phyloP scores from a whole-genome alignment of 1,284 basidiomycete genomes.

The Tylopilus sp. region DNA sequence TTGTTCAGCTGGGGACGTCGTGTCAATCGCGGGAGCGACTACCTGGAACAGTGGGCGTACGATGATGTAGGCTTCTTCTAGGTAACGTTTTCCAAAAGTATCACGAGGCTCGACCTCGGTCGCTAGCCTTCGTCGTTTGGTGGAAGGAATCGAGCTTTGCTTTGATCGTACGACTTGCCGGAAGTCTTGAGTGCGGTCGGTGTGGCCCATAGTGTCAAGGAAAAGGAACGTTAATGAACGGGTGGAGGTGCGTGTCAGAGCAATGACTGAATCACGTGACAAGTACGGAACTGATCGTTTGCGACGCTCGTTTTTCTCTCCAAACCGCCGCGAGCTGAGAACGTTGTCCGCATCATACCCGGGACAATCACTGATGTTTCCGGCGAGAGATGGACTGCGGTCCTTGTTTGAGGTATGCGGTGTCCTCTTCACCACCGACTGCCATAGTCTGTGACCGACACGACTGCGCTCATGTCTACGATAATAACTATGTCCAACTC shows the following conservation, averaged over 20 bases:
- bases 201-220: slow-evolving; percentile 42
- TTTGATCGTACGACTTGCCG: slow-evolving; percentile 48
- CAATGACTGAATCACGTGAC: slow-evolving; percentile 21
- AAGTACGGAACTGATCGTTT: neutral
- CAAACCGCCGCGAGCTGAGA: slow-evolving; percentile 13
- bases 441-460: slow-evolving; percentile 73
- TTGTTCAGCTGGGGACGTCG: slow-evolving; percentile 54
- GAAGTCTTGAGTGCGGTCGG: slow-evolving; percentile 61
- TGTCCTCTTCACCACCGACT: slow-evolving; percentile 48
- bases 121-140: slow-evolving; percentile 50
- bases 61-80: slow-evolving; percentile 69
- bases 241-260: neutral
- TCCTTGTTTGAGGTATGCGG: slow-evolving; percentile 74
- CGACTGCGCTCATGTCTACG: slow-evolving; percentile 3
- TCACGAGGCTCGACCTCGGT: slow-evolving; percentile 36
- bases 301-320: neutral
- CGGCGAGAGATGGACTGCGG: slow-evolving; percentile 36
- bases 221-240: neutral
- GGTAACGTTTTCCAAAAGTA: slow-evolving; percentile 59
- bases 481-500: neutral
- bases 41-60: slow-evolving; percentile 41
- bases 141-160: slow-evolving; percentile 39
- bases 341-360: slow-evolving; percentile 5
- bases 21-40: slow-evolving; percentile 3
- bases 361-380: slow-evolving; percentile 11